Percentiles rank a stretch among this genome's conserved stretches.
These are phyloP conservation scores for Prunus salicina DNA, from an alignment of 306 rosid genomes.

Conservation along the genomic window DNA sequence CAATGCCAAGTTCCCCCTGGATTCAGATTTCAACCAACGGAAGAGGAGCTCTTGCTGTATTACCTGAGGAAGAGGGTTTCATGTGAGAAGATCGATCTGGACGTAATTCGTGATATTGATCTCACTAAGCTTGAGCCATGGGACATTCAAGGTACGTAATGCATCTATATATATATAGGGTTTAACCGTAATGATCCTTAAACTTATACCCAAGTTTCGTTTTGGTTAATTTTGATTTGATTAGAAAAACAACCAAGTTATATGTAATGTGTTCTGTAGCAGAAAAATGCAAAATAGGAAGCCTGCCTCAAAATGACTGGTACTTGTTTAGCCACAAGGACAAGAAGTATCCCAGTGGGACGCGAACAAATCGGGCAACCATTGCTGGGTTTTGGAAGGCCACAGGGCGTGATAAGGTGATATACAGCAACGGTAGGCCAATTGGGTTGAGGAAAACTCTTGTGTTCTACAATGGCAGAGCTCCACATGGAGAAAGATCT, in stretches of 20 bases:
- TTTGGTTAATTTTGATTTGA: no score
- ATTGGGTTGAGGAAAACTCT: slow-evolving; percentile 3
- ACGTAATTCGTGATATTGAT: slow-evolving; percentile 65
- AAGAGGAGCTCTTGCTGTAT: slow-evolving; percentile 66
- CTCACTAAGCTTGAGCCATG: slow-evolving; percentile 74
- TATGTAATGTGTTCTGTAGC: not conserved
- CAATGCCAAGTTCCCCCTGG: not conserved
- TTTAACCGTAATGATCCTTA: not conserved
- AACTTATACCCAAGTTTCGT: no score
- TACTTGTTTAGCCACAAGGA: not conserved
- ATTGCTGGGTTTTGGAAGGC: not conserved
- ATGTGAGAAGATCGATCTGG: slow-evolving; percentile 60
- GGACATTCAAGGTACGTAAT: slow-evolving; percentile 57
- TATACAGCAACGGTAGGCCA: not conserved
- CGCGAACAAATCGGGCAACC: not conserved
- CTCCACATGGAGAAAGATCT: not conserved
- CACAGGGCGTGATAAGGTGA: not conserved
- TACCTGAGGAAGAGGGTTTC: slow-evolving; percentile 62
- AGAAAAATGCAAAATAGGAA: not conserved
- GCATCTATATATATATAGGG: not conserved
- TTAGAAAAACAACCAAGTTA: not conserved
- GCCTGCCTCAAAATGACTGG: not conserved
- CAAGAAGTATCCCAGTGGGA: not conserved
- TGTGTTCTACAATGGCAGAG: not conserved
- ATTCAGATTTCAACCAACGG: slow-evolving; percentile 34